A percentile compares a stretch with the other conserved stretches of the same genome.
Conservation (phyloP, 2,329 filamentous ascomycete species). For the Penicillium hordei region DNA sequence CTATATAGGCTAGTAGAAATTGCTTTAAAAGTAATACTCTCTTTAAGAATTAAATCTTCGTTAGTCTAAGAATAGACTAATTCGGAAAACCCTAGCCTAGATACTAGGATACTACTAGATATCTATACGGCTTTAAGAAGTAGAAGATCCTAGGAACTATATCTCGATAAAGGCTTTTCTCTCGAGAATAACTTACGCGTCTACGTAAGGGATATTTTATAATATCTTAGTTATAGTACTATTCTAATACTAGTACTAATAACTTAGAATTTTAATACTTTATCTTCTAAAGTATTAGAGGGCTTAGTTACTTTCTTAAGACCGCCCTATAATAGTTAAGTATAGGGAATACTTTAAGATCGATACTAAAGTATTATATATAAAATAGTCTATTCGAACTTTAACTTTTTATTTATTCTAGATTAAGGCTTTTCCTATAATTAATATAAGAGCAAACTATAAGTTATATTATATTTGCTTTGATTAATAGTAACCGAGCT, state of each 20-base stretch:
- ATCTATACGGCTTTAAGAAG: neutral
- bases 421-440: neutral
- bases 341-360: neutral
- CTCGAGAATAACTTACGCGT: neutral
- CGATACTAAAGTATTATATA: neutral
- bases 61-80: neutral
- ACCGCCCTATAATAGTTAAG: neutral
- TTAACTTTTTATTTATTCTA: neutral
- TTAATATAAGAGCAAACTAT: neutral
- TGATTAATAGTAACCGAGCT: neutral
- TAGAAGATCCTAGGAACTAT: neutral
- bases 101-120: neutral
- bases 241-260: neutral
- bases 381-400: neutral
- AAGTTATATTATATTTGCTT: neutral
- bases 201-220: neutral
- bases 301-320: neutral
- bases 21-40: neutral
- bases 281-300: neutral
- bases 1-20: neutral
- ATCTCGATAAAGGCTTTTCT: neutral
- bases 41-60: neutral
- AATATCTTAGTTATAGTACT: neutral
- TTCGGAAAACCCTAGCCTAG: neutral
- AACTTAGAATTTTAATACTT: conserved; percentile 1